Evolutionary conservation across 495 filamentous ascomycete species (phyloP).

Genomic region (Durotheca rogersii): DNA sequence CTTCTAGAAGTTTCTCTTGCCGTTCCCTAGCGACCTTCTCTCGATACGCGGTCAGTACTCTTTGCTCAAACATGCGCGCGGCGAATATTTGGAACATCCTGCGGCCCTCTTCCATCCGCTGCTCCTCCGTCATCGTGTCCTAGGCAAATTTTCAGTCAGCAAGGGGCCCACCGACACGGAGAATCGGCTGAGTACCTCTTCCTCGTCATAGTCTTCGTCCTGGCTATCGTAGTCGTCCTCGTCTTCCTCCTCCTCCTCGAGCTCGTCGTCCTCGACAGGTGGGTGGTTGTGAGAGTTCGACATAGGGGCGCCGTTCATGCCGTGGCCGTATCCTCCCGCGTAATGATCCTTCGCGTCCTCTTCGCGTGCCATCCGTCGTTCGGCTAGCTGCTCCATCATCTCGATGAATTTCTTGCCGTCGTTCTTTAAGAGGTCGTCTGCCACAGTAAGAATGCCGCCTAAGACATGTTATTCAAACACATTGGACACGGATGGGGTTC

Average conservation of each 20-base stretch:
- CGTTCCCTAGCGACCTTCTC: conserved; percentile 94
- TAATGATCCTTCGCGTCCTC: conserved; percentile 79
- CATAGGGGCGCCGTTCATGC: conserved; percentile 45
- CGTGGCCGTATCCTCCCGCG: conserved; percentile 60
- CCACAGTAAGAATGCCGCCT: conserved; percentile 98
- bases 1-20: conserved; percentile 86
- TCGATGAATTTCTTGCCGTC: conserved; percentile 99
- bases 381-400: conserved; percentile 99
- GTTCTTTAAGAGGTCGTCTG: conserved; percentile 97
- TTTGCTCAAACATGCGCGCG: conserved; percentile 97
- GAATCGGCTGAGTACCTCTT: conserved; percentile 64
- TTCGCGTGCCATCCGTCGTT: conserved; percentile 94
- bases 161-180: background rate
- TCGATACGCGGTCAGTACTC: conserved; percentile 93
- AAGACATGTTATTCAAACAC: conserved; percentile 37
- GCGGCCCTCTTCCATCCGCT: conserved; percentile 97
- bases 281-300: conserved; percentile 48
- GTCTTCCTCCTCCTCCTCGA: conserved; percentile 80
- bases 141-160: conserved; percentile 47
- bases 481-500: conserved; percentile 37
- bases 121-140: conserved; percentile 96
- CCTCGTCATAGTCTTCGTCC: conserved; percentile 85
- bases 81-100: conserved; percentile 99
- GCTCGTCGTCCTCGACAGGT: conserved; percentile 69
- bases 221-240: conserved; percentile 86